Conservation (phyloP, 768 basidiomycete species). For the Psilocybe subaeruginosa region DNA sequence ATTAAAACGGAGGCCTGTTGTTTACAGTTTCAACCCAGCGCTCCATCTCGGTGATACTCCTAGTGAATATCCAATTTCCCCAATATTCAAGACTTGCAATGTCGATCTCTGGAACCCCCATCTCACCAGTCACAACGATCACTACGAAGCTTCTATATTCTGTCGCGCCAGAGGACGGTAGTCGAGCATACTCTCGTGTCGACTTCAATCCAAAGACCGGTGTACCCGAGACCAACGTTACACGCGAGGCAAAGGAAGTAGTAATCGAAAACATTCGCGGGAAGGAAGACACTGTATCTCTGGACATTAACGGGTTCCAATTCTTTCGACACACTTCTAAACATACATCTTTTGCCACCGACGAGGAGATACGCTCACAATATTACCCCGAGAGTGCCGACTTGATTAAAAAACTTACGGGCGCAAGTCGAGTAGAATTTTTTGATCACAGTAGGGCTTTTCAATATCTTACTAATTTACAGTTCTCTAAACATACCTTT, state of each 20-base stretch:
- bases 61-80: too few species aligned
- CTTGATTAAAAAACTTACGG: conserved; percentile 58
- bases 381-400: conserved; percentile 65
- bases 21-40: too few species aligned
- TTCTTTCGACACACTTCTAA: conserved; percentile 39
- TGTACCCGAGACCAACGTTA: too few species aligned
- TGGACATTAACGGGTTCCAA: conserved; percentile 56
- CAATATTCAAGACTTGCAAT: too few species aligned
- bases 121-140: not conserved
- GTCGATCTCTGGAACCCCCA: not conserved
- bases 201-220: too few species aligned
- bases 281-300: conserved; percentile 41
- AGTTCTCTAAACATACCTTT: too few species aligned
- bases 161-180: conserved; percentile 10
- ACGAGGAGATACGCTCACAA: conserved; percentile 48
- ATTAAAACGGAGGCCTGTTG: too few species aligned
- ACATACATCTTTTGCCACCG: conserved; percentile 48
- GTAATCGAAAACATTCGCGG: conserved; percentile 50
- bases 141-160: not conserved
- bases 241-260: too few species aligned
- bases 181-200: too few species aligned
- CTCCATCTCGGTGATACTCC: too few species aligned
- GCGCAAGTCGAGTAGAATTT: conserved; percentile 54
- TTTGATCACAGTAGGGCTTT: conserved; percentile 61
- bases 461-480: conserved; percentile 14